phyloP scores from a whole-genome alignment of 441 rosid species.

The Brassica balearica region DNA sequence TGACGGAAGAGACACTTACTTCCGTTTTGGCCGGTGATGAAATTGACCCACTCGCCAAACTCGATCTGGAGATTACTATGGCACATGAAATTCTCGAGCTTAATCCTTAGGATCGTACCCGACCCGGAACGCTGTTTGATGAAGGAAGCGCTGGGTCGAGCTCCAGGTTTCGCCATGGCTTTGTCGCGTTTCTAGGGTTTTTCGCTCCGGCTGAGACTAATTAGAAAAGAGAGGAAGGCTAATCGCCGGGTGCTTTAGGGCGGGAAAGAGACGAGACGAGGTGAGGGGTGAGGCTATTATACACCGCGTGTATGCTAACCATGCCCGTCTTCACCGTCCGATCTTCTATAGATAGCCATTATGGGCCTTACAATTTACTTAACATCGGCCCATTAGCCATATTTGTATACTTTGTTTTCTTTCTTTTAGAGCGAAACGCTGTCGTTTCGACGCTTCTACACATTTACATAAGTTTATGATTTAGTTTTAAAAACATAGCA shows the following conservation, averaged over 20 bases:
- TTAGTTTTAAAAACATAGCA: too few species aligned
- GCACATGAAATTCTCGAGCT: slow-evolving; percentile 89
- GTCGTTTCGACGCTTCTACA: not conserved
- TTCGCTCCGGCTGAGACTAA: slow-evolving; percentile 1
- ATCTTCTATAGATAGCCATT: not conserved
- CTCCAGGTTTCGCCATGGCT: slow-evolving; percentile 51
- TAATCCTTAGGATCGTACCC: slow-evolving; percentile 68
- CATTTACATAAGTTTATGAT: not conserved
- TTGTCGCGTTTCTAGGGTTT: slow-evolving; percentile 12
- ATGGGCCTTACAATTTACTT: not conserved
- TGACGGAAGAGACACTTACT: slow-evolving; percentile 46
- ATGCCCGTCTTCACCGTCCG: not conserved
- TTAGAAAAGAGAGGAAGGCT: not conserved
- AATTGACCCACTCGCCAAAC: slow-evolving; percentile 80
- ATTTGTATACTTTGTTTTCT: not conserved
- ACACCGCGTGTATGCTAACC: slow-evolving; percentile 21
- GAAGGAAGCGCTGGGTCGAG: slow-evolving; percentile 23
- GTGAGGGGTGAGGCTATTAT: not conserved
- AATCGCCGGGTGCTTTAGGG: slow-evolving; percentile 27
- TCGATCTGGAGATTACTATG: slow-evolving; percentile 73
- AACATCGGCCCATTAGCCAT: slow-evolving; percentile 16
- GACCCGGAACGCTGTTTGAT: slow-evolving; percentile 53
- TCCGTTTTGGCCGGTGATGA: slow-evolving; percentile 90
- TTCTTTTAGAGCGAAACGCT: not conserved
- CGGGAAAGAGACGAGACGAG: slow-evolving; percentile 33